These are phyloP conservation scores for Simmondsia chinensis DNA, from an alignment of 148 eudicot genomes.

Conservation along the genomic window DNA sequence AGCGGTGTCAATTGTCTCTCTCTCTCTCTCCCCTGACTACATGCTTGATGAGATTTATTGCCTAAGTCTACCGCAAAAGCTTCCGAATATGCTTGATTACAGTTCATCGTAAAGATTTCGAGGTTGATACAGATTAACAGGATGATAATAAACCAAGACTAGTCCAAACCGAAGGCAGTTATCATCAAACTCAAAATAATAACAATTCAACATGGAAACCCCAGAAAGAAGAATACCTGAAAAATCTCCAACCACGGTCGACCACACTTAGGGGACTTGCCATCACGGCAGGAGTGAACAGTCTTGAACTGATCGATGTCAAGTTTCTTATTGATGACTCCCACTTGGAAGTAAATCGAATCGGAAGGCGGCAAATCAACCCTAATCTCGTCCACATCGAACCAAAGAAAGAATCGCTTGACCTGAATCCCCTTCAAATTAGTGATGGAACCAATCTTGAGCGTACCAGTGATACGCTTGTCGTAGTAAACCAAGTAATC, in stretches of 20 bases:
- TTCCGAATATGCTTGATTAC: too few species aligned
- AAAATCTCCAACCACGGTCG: slow-evolving; percentile 8
- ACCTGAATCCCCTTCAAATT: slow-evolving; percentile 32
- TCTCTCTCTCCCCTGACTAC: too few species aligned
- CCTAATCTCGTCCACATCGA: slow-evolving; percentile 31
- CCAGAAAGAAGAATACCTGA: slow-evolving; percentile 13
- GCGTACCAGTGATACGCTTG: slow-evolving; percentile 19
- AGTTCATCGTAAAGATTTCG: too few species aligned
- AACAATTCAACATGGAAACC: background rate
- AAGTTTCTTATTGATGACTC: slow-evolving; percentile 66
- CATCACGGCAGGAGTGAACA: slow-evolving; percentile 43
- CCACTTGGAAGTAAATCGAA: slow-evolving; percentile 68
- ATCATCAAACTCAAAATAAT: background rate
- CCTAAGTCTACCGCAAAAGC: too few species aligned
- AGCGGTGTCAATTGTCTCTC: too few species aligned
- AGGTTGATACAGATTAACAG: too few species aligned
- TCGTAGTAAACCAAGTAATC: slow-evolving; percentile 37
- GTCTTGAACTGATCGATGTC: slow-evolving; percentile 55
- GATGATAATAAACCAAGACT: too few species aligned
- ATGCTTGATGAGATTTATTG: too few species aligned
- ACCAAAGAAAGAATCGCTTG: slow-evolving; percentile 24
- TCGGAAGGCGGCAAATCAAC: slow-evolving; percentile 64
- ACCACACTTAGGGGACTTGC: slow-evolving; percentile 5
- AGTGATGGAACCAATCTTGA: slow-evolving; percentile 28
- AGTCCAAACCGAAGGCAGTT: background rate